Conservation (phyloP, 2,329 filamentous ascomycete species). For the Diaporthe destruens region DNA sequence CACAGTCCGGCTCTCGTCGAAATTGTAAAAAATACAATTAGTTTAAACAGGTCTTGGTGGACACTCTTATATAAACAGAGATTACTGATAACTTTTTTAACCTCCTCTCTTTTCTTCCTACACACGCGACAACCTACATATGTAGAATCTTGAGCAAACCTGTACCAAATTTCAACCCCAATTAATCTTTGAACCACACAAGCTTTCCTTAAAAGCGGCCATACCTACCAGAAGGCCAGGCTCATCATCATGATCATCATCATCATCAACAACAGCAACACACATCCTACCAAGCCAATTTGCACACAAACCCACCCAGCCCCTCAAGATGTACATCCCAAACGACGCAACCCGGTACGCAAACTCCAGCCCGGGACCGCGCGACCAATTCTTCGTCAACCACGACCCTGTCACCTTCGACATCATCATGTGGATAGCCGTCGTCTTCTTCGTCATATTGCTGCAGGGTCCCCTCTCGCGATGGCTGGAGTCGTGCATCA, state of each 20-base stretch:
- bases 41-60: not conserved
- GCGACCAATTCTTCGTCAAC: not conserved
- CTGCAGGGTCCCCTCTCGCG: not conserved
- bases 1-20: not conserved
- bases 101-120: not conserved
- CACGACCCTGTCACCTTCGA: not conserved
- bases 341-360: not conserved
- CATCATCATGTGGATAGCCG: not conserved
- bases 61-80: not conserved
- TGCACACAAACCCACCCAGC: not conserved
- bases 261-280: too few relatives aligned
- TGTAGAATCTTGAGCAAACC: too few relatives aligned
- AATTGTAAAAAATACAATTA: not conserved
- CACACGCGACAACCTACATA: not conserved
- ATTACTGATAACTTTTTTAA: not conserved
- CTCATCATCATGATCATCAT: not conserved
- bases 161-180: too few relatives aligned
- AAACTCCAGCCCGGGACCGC: not conserved
- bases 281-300: not conserved
- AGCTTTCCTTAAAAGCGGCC: too few relatives aligned
- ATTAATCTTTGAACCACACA: too few relatives aligned
- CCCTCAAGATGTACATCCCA: not conserved
- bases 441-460: not conserved
- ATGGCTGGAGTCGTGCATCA: not conserved
- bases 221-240: not conserved